Conservation (phyloP, 805 yeast species). For the Isabelozyma heimii region DNA sequence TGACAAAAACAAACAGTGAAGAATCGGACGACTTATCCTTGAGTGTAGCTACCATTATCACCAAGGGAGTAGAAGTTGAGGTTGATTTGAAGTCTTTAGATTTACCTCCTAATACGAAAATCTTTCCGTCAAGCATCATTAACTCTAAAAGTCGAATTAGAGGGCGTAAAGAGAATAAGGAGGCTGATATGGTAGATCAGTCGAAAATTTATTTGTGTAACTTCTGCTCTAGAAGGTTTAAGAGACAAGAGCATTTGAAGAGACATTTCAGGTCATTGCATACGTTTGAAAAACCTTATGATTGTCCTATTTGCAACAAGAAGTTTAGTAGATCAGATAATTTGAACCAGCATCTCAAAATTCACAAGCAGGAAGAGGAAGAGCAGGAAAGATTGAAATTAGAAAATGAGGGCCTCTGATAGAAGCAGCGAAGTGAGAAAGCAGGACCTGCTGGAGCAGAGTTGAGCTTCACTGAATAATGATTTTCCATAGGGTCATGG, state of each 20-base stretch:
- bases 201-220: conserved; percentile 61
- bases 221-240: conserved; percentile 62
- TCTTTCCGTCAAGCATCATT: conserved; percentile 30
- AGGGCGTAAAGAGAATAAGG: conserved; percentile 64
- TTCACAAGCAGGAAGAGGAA: conserved; percentile 40
- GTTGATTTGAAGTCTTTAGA: conserved; percentile 38
- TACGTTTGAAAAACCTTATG: conserved; percentile 68
- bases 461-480: too few species aligned
- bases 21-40: neutral
- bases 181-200: conserved; percentile 49
- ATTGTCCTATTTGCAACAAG: conserved; percentile 58
- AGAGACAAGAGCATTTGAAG: conserved; percentile 74
- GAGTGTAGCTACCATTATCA: conserved; percentile 14
- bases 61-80: conserved; percentile 36
- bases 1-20: neutral
- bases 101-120: conserved; percentile 38
- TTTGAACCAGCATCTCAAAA: conserved; percentile 62
- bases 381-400: neutral
- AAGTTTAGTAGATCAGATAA: conserved; percentile 68
- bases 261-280: conserved; percentile 74
- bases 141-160: conserved; percentile 42
- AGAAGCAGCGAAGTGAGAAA: too few species aligned
- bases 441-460: too few species aligned
- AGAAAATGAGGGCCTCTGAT: neutral
- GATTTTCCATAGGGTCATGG: too few species aligned